phyloP scores from a whole-genome alignment of 805 yeast genomes.

The Metschnikowia lunata region DNA sequence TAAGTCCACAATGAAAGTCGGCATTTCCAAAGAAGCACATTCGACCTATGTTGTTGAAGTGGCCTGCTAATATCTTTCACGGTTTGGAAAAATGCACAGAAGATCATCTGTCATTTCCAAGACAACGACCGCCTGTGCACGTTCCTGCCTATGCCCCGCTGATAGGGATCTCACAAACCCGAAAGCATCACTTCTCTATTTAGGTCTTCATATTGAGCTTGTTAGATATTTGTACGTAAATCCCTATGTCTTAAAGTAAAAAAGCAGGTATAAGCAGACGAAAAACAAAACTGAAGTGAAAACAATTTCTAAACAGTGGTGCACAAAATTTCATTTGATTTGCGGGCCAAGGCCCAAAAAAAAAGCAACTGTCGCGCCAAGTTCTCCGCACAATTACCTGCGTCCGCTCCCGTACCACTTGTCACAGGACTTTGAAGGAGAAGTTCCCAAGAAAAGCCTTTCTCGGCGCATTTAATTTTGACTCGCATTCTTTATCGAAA shows the following conservation, averaged over 20 bases:
- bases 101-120: no score
- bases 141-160: no score
- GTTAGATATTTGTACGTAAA: no score
- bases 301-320: neutral
- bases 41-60: neutral
- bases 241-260: no score
- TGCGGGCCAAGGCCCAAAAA: neutral
- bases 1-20: no score
- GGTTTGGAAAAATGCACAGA: no score
- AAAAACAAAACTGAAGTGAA: no score
- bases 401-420: neutral
- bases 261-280: no score
- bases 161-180: neutral
- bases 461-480: constrained; percentile 1
- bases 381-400: constrained; percentile 10
- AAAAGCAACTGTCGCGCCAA: constrained; percentile 10
- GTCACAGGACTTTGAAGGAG: neutral
- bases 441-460: neutral
- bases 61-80: neutral
- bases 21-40: neutral
- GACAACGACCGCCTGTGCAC: no score
- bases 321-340: neutral
- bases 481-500: neutral
- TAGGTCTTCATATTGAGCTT: neutral
- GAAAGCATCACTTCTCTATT: neutral